A percentile compares a stretch with the other conserved stretches of the same genome.
phyloP scores from a whole-genome alignment of 768 basidiomycete genomes.

The Rhodosporidiobolus sp. region DNA sequence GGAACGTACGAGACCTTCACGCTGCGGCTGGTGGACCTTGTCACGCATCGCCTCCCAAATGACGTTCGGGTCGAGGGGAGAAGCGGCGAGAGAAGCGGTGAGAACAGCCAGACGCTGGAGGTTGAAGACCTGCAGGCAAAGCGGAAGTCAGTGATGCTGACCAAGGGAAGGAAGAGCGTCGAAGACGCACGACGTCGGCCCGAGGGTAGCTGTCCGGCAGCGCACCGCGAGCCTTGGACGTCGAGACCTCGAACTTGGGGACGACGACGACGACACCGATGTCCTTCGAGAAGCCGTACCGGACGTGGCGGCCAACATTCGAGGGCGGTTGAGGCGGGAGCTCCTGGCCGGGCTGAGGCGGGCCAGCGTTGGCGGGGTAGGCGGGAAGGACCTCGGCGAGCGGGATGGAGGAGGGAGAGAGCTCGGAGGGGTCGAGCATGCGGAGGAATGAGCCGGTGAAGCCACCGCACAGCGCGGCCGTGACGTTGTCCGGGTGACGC shows the following conservation, averaged over 20 bases:
- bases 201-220: slow-evolving; percentile 80
- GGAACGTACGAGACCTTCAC: slow-evolving; percentile 60
- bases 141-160: background rate
- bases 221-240: slow-evolving; percentile 86
- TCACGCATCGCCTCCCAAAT: slow-evolving; percentile 99
- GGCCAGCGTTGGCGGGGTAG: slow-evolving; percentile 80
- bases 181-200: slow-evolving; percentile 72
- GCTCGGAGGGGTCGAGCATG: slow-evolving; percentile 78
- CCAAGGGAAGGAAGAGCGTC: background rate
- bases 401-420: slow-evolving; percentile 80
- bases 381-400: slow-evolving; percentile 94
- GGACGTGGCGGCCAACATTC: slow-evolving; percentile 91
- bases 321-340: slow-evolving; percentile 80
- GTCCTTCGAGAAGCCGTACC: slow-evolving; percentile 75
- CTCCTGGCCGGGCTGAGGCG: slow-evolving; percentile 32
- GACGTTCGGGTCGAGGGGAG: slow-evolving; percentile 89
- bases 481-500: slow-evolving; percentile 97
- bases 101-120: slow-evolving; percentile 92
- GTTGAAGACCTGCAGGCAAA: slow-evolving; percentile 77
- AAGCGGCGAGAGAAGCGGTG: slow-evolving; percentile 84
- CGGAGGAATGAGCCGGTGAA: slow-evolving; percentile 94
- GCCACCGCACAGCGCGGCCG: slow-evolving; percentile 91
- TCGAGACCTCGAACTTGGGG: slow-evolving; percentile 91
- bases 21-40: slow-evolving; percentile 93
- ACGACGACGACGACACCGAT: slow-evolving; percentile 93